These are phyloP conservation scores for Clarireedia sp. DNA, from an alignment of 2,329 filamentous ascomycete genomes.

Conservation along the genomic window DNA sequence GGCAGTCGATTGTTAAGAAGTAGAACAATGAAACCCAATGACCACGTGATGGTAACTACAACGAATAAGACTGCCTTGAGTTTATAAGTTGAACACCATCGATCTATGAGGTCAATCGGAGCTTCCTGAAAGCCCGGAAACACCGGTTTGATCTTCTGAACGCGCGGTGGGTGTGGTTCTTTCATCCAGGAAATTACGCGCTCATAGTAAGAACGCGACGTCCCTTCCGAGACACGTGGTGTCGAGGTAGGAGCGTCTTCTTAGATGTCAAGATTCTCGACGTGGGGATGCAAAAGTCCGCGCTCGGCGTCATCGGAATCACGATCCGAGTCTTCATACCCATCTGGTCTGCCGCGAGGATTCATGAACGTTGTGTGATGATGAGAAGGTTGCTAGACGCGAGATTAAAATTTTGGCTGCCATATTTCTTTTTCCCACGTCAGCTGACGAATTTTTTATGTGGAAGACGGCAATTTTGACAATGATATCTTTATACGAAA, in stretches of 20 bases:
- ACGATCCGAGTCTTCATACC: too few relatives aligned
- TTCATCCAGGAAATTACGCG: conserved; percentile 42
- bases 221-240: conserved; percentile 53
- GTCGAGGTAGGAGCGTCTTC: conserved; percentile 34
- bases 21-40: conserved; percentile 54
- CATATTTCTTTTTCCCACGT: too few relatives aligned
- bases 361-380: too few relatives aligned
- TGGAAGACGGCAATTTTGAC: too few relatives aligned
- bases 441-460: too few relatives aligned
- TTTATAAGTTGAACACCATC: conserved; percentile 48
- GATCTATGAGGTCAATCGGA: conserved; percentile 56
- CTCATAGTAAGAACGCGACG: conserved; percentile 34
- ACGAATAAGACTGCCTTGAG: conserved; percentile 52
- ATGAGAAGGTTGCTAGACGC: too few relatives aligned
- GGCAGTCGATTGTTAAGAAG: conserved; percentile 64
- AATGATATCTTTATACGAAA: too few relatives aligned
- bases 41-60: conserved; percentile 57
- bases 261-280: too few relatives aligned
- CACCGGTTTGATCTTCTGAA: conserved; percentile 47
- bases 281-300: too few relatives aligned
- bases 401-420: too few relatives aligned
- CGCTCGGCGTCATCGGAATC: too few relatives aligned
- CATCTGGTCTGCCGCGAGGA: too few relatives aligned
- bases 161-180: conserved; percentile 47
- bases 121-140: conserved; percentile 60